These are phyloP conservation scores for Neospermospora avenae DNA, from an alignment of 2,329 filamentous ascomycete genomes.

Conservation along the genomic window DNA sequence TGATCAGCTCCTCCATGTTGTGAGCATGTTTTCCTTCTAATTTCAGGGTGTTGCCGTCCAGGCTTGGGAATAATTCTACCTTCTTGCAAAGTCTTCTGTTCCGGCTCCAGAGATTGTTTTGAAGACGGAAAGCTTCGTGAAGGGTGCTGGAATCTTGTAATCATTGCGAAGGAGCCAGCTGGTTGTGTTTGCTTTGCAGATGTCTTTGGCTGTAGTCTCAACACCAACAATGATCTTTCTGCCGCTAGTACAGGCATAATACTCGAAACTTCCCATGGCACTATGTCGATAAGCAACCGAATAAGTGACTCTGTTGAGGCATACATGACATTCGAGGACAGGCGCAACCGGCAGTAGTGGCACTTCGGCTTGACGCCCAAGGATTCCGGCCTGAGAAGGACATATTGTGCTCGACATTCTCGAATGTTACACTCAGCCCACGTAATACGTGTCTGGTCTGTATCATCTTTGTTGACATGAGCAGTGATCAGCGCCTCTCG, in stretches of 20 bases:
- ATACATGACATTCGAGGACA: slow-evolving; percentile 17
- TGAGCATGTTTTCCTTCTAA: slow-evolving; percentile 19
- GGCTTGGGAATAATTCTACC: slow-evolving; percentile 15
- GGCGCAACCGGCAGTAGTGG: slow-evolving; percentile 21
- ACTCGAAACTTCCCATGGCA: slow-evolving; percentile 15
- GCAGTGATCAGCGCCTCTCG: slow-evolving; percentile 1
- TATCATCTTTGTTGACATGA: slow-evolving; percentile 17
- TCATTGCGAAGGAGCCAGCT: slow-evolving; percentile 18
- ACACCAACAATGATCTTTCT: slow-evolving; percentile 16
- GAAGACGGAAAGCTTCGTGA: slow-evolving; percentile 20
- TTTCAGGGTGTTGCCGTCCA: neutral
- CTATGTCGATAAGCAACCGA: slow-evolving; percentile 13
- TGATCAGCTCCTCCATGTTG: slow-evolving; percentile 11
- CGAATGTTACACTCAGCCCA: slow-evolving; percentile 23
- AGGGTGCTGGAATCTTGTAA: slow-evolving; percentile 18
- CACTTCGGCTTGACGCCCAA: slow-evolving; percentile 24
- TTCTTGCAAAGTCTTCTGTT: slow-evolving; percentile 10
- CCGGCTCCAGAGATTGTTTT: slow-evolving; percentile 14
- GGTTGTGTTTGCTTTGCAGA: slow-evolving; percentile 13
- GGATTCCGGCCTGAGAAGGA: slow-evolving; percentile 15
- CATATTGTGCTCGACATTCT: slow-evolving; percentile 24
- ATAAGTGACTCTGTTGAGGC: slow-evolving; percentile 21
- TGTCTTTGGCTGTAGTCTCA: slow-evolving; percentile 12
- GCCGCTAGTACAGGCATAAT: slow-evolving; percentile 15
- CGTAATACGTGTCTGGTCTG: slow-evolving; percentile 9